Base-by-base conservation (phyloP, 805 yeast species). In the Candida railenensis region DNA sequence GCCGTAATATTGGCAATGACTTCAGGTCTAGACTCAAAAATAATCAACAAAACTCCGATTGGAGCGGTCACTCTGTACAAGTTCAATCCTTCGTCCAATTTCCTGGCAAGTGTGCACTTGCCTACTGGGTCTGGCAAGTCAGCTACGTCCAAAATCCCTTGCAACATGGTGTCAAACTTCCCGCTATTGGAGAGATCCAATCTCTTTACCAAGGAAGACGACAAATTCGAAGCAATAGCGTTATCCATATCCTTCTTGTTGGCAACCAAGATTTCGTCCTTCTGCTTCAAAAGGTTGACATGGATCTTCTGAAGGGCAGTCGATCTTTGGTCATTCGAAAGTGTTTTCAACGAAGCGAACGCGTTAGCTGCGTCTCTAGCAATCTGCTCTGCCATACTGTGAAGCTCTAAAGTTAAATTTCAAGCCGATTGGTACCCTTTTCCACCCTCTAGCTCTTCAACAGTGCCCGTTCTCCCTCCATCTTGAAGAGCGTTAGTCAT, bases 1-100 rank as follows among this genome's bases (percentile, higher is more conserved):
- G 99, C 94, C 12, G 97, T 86, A 59, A 94, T 94, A 63, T 94
- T 95, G 45, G 99, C 99, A 71, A 94, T 94, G 9, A 94, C 99
- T 64, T 94, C 99, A 34, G 99, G 99, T 59, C 99, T 80, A 25
- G 96, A 82, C 67, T 94, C 99, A 64, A 94, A 94, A 46, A 94
- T 95, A 40, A 94, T 90, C 50, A 94, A 73, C 39, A 94, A 67
- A 0, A 89, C 97, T 16, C 99, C 99, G 3, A 94, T 90, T 12
- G 99, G 99, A 22, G 96, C 87, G 3, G 96, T 85, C 11, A 92
- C 77, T 60, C 96, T 75, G 65, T 82, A 86, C 49, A 94, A 71
- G 43, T 82, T 85, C 52, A 94, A 78, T n/a, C 89, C 95, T 45
- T 89, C 96, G 62, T 94, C 99, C 28, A 94, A 73, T 63, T 89